Conservation (phyloP, 805 yeast genomes). For the Candida andamanensis region DNA sequence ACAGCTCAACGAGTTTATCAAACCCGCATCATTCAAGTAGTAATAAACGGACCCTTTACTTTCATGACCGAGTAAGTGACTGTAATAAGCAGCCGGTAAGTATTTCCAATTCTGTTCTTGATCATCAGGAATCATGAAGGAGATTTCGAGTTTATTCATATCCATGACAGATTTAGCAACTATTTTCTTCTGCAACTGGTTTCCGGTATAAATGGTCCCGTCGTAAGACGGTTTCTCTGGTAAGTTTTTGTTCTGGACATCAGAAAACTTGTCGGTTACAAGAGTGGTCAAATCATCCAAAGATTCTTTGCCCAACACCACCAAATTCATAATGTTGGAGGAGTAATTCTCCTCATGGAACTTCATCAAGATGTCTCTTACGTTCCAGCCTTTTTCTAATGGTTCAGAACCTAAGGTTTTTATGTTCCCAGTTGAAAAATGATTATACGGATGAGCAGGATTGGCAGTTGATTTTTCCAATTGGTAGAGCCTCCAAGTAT, state of each 20-base stretch:
- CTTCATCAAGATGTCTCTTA: constrained; percentile 73
- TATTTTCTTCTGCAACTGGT: constrained; percentile 50
- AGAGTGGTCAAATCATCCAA: constrained; percentile 66
- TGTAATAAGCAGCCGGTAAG: constrained; percentile 64
- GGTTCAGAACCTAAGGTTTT: constrained; percentile 72
- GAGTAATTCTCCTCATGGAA: constrained; percentile 73
- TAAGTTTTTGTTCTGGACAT: constrained; percentile 49
- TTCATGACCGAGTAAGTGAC: constrained; percentile 91
- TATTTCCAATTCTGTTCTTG: constrained; percentile 54
- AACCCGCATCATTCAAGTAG: constrained; percentile 61
- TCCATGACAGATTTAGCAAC: constrained; percentile 83
- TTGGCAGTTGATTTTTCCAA: constrained; percentile 72
- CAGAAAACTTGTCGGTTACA: constrained; percentile 63
- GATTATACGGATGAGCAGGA: constrained; percentile 74
- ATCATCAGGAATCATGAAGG: constrained; percentile 75
- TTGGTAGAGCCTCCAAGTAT: constrained; percentile 84
- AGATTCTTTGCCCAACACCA: constrained; percentile 76
- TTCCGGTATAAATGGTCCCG: constrained; percentile 41
- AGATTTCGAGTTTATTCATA: constrained; percentile 56
- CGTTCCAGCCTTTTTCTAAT: constrained; percentile 53
- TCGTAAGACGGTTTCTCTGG: constrained; percentile 39
- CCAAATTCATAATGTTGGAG: constrained; percentile 83
- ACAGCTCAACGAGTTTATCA: constrained; percentile 76
- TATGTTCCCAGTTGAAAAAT: constrained; percentile 86
- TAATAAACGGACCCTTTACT: constrained; percentile 78